Conservation (phyloP, 2,329 filamentous ascomycete genomes). For the Epichloe brachyelytri region DNA sequence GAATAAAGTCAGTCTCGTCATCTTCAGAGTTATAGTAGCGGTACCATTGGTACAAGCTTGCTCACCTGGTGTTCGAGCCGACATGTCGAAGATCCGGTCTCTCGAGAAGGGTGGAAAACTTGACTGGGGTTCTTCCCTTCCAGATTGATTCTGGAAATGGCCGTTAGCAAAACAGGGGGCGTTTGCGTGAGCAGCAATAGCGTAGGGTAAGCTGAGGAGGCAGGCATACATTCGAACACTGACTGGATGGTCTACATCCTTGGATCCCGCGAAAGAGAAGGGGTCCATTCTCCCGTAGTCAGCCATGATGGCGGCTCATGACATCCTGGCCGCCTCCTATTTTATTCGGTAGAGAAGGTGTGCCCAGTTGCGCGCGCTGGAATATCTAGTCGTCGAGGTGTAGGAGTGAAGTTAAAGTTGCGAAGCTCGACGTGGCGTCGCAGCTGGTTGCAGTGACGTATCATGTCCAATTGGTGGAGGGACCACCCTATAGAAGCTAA, state of each 20-base stretch:
- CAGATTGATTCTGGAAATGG: conserved; percentile 30
- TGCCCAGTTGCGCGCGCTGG: neutral
- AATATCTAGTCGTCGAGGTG: neutral
- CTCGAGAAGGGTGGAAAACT: conserved; percentile 58
- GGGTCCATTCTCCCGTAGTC: conserved; percentile 62
- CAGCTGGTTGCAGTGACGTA: neutral
- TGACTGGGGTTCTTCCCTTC: conserved; percentile 31
- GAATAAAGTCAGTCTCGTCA: conserved; percentile 13
- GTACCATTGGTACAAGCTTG: conserved; percentile 7
- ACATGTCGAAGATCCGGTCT: conserved; percentile 73
- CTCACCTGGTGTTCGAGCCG: conserved; percentile 68
- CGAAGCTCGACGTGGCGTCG: neutral
- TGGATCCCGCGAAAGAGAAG: conserved; percentile 88
- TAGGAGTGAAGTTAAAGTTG: neutral
- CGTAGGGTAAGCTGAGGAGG: neutral
- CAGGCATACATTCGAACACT: conserved; percentile 48
- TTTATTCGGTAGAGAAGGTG: neutral
- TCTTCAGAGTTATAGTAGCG: neutral
- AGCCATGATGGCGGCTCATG: conserved; percentile 19
- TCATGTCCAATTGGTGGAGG: neutral
- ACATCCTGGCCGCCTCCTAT: conserved; percentile 11
- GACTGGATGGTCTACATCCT: conserved; percentile 63
- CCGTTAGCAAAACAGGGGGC: conserved; percentile 10
- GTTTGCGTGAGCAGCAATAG: neutral
- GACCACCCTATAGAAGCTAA: too few species aligned